Percentiles rank a stretch among this genome's conserved stretches.
phyloP scores from a whole-genome alignment of 2,329 filamentous ascomycete genomes.

The Basipetospora chlamydospora region DNA sequence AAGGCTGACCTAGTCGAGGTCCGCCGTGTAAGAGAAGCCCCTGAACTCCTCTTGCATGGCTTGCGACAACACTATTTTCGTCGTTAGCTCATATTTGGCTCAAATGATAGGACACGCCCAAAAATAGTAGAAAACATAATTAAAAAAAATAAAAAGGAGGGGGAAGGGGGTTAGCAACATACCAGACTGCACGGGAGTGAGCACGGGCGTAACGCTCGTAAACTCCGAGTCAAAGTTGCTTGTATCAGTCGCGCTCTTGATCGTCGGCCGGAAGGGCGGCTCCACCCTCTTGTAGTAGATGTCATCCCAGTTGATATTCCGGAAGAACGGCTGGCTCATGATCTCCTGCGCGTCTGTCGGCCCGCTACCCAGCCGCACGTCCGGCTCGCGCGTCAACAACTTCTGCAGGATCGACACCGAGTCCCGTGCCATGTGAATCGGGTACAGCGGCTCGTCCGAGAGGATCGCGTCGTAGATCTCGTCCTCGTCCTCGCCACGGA shows the following conservation, averaged over 20 bases:
- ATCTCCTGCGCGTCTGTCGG: conserved; percentile 96
- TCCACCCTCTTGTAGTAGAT: conserved; percentile 89
- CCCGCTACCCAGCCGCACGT: conserved; percentile 80
- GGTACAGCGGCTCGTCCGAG: conserved; percentile 91
- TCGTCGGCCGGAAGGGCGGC: conserved; percentile 78
- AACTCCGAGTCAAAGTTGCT: conserved; percentile 99
- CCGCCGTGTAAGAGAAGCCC: conserved; percentile 92
- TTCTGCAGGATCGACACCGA: conserved; percentile 97
- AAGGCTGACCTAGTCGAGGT: conserved; percentile 55
- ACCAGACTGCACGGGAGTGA: conserved; percentile 96
- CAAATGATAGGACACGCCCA: too few species aligned
- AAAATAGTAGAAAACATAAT: neutral
- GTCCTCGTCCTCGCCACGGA: conserved; percentile 96
- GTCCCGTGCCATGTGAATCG: conserved; percentile 96
- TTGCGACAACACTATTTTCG: conserved; percentile 67
- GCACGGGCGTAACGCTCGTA: conserved; percentile 91
- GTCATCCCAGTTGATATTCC: conserved; percentile 97
- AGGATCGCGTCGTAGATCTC: conserved; percentile 99
- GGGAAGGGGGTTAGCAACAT: conserved; percentile 27
- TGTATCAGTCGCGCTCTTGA: conserved; percentile 90
- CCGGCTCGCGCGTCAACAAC: conserved; percentile 86
- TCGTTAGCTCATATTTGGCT: neutral
- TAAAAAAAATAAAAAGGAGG: neutral
- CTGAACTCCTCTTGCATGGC: conserved; percentile 99
- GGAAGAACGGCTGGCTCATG: conserved; percentile 97